Conservation (phyloP, 2,329 filamentous ascomycete species). For the Fusarium oligoseptatum region DNA sequence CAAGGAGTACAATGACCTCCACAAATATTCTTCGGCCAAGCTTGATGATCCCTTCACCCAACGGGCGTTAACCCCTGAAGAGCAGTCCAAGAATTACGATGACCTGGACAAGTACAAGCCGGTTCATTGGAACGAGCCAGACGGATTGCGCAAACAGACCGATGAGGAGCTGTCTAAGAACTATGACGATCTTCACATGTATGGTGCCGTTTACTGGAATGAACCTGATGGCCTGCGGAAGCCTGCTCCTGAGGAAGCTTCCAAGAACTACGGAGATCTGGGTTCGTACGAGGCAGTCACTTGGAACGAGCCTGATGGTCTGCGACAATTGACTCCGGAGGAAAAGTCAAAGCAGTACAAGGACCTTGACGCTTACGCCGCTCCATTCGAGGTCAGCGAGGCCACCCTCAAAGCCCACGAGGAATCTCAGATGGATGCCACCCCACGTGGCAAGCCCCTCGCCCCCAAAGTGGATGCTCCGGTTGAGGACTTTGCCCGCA, state of each 20-base stretch:
- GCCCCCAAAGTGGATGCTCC: slow-evolving; percentile 51
- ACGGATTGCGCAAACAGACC: slow-evolving; percentile 47
- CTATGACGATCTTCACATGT: slow-evolving; percentile 54
- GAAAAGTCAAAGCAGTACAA: slow-evolving; percentile 49
- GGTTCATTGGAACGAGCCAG: slow-evolving; percentile 52
- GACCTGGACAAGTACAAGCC: slow-evolving; percentile 57
- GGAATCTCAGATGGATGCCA: slow-evolving; percentile 47
- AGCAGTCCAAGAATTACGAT: slow-evolving; percentile 54
- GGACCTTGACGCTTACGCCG: slow-evolving; percentile 54
- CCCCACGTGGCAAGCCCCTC: slow-evolving; percentile 54
- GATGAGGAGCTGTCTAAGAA: slow-evolving; percentile 52
- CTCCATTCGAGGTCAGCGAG: slow-evolving; percentile 52
- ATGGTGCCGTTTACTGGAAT: slow-evolving; percentile 49
- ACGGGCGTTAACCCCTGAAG: slow-evolving; percentile 48
- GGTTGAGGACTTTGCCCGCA: slow-evolving; percentile 44
- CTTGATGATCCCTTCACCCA: slow-evolving; percentile 48
- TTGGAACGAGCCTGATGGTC: slow-evolving; percentile 50
- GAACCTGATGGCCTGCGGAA: slow-evolving; percentile 50
- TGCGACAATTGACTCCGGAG: slow-evolving; percentile 46
- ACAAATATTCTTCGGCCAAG: slow-evolving; percentile 49
- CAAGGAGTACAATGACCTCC: slow-evolving; percentile 55
- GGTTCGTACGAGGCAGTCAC: slow-evolving; percentile 53
- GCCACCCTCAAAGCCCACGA: slow-evolving; percentile 47
- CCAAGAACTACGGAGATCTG: slow-evolving; percentile 58
- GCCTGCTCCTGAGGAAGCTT: slow-evolving; percentile 50